Percentiles rank a stretch among this genome's conserved stretches.
phyloP scores from a whole-genome alignment of 371 early-diverging fungal species.

The Mortierella sp. region DNA sequence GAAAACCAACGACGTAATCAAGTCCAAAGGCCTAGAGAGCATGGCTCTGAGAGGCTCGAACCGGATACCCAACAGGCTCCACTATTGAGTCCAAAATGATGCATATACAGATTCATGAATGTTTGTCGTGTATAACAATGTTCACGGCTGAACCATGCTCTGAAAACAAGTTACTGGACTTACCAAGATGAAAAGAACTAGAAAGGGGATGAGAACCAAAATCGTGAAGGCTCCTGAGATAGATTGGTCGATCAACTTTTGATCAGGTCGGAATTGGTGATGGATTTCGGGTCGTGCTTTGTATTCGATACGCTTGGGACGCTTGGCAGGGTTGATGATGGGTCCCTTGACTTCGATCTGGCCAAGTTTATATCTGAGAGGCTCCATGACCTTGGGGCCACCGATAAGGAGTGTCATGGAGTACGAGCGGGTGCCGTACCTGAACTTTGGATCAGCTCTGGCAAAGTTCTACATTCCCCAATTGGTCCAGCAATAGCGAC shows the following conservation, averaged over 20 bases:
- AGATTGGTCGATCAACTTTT: constrained; percentile 67
- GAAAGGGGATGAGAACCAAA: constrained; percentile 74
- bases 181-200: constrained; percentile 67
- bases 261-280: constrained; percentile 72
- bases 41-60: constrained; percentile 43
- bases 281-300: constrained; percentile 71
- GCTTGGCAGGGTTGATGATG: constrained; percentile 28
- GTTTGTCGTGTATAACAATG: no score
- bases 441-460: constrained; percentile 27
- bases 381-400: constrained; percentile 35
- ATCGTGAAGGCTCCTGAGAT: constrained; percentile 68
- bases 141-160: background rate
- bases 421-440: constrained; percentile 48
- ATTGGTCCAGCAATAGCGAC: no score
- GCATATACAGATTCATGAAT: no score
- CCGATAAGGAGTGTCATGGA: constrained; percentile 50
- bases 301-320: constrained; percentile 38
- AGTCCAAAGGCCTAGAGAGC: constrained; percentile 23
- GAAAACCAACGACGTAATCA: constrained; percentile 66
- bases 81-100: constrained; percentile 11
- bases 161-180: constrained; percentile 22
- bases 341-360: constrained; percentile 42
- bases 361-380: constrained; percentile 46
- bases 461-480: constrained; percentile 39
- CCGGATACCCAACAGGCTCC: constrained; percentile 38